Evolutionary conservation across 345 rosid species (phyloP), one percentile per base, ranked within the genome.

Genomic region (Linum lewisii): DNA sequence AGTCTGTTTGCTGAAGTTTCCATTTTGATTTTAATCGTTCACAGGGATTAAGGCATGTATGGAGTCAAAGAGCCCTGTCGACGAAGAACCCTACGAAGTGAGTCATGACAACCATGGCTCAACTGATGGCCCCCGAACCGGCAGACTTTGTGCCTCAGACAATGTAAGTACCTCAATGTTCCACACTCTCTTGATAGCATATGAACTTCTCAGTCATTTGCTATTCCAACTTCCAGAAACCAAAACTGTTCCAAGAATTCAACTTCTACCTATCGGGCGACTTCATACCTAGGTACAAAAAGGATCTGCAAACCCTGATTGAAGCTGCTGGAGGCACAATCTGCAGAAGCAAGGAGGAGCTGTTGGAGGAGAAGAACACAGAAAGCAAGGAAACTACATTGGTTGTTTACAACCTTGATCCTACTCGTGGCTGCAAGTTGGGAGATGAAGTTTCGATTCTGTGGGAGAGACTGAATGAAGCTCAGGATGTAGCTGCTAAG

Each of bases 11-110:
- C n/a, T n/a, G n/a, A n/a, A n/a, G n/a, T n/a, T n/a, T n/a, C n/a
- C n/a, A n/a, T n/a, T n/a, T 20, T 2, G 16, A 34, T 51, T 22
- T 24, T 68, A 14, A 16, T 6, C 14, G n/a, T 61, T 66, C 62
- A 64, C 77, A 91, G 98, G 98, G 96, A 77, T 91, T 59, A 82
- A 80, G 70, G 85, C 86, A 52, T 85, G 95, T 75, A 69, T 84
- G 79, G 76, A 78, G 68, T 78, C 82, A 51, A 73, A 37, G 71
- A 25, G 7, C 55, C 75, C 69, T 20, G 82, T 82, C 42, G 63
- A 63, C 50, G 96, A 91, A 75, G 98, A 85, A 64, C 68, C 76
- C 56, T 91, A 76, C 58, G 98, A 88, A 79, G 70, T 91, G 61
- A 63, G 73, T 44, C 72, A 79, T 4, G 96, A 91, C 78, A 84